phyloP scores from a whole-genome alignment of 345 rosid species.

The Eucalyptus sp. region DNA sequence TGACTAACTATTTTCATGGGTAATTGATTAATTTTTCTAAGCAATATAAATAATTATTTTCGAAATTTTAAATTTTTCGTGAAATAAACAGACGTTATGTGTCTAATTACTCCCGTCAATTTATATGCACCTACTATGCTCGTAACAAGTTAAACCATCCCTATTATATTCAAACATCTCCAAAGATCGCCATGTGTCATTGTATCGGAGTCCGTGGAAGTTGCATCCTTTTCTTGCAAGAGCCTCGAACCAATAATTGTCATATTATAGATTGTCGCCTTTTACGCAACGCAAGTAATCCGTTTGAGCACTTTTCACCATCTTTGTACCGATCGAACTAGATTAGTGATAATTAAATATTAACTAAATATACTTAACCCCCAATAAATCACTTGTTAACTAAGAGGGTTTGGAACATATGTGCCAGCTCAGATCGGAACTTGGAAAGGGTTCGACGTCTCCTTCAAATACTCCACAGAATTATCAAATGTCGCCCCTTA shows the following conservation, averaged over 20 bases:
- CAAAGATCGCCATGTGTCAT: neutral
- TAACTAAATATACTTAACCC: neutral
- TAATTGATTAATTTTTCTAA: too few relatives aligned
- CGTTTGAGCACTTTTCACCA: neutral
- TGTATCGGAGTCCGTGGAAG: neutral
- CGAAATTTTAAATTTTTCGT: too few relatives aligned
- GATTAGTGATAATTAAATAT: neutral
- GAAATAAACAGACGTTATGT: too few relatives aligned
- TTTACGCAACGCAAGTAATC: neutral
- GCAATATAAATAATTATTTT: accelerated
- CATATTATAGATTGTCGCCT: neutral
- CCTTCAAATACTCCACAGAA: neutral
- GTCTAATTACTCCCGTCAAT: neutral
- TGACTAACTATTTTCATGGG: too few relatives aligned
- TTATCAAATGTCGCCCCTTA: neutral
- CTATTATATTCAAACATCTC: neutral
- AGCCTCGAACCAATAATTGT: neutral
- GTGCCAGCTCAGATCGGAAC: neutral
- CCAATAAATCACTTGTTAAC: neutral
- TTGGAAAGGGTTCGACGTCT: neutral
- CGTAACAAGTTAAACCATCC: neutral
- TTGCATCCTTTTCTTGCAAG: neutral
- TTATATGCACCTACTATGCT: neutral
- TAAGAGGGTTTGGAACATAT: neutral
- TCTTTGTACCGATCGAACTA: neutral